These are phyloP conservation scores for Serendipita indica DNA, from an alignment of 768 basidiomycete species.

Conservation along the genomic window DNA sequence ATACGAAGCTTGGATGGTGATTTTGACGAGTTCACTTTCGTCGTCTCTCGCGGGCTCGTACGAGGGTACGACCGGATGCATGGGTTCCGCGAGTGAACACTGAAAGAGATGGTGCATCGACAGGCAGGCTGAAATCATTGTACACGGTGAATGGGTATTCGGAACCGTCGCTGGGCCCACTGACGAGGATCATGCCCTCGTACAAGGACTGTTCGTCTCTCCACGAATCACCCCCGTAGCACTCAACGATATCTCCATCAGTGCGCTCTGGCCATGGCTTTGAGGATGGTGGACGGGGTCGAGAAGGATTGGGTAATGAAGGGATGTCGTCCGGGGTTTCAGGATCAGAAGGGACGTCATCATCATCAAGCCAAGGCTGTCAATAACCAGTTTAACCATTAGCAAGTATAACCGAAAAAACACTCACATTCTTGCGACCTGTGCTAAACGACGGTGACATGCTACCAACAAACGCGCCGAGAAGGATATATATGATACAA, in stretches of 20 bases:
- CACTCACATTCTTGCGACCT: slow-evolving; percentile 6
- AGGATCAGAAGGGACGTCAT: not conserved
- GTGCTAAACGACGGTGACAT: not conserved
- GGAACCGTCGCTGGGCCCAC: not conserved
- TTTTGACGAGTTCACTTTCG: not conserved
- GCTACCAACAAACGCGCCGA: not conserved
- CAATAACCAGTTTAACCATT: not conserved
- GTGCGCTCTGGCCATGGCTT: not conserved
- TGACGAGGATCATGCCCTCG: not conserved
- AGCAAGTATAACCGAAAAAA: not conserved
- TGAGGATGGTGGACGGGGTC: not conserved
- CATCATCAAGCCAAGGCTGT: not conserved
- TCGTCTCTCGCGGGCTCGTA: not conserved
- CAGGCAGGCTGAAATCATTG: not conserved
- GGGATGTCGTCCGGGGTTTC: not conserved
- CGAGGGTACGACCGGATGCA: not conserved
- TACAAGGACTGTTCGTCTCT: not conserved
- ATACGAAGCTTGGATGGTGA: not conserved
- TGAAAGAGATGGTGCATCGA: not conserved
- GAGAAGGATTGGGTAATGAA: not conserved
- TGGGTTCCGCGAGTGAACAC: not conserved
- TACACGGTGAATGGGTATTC: not conserved
- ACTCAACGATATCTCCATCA: not conserved
- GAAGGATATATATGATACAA: not conserved
- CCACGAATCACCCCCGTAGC: slow-evolving; percentile 7